phyloP scores from a whole-genome alignment of 106 monocot species.

The Dioscorea zingiberensis region DNA sequence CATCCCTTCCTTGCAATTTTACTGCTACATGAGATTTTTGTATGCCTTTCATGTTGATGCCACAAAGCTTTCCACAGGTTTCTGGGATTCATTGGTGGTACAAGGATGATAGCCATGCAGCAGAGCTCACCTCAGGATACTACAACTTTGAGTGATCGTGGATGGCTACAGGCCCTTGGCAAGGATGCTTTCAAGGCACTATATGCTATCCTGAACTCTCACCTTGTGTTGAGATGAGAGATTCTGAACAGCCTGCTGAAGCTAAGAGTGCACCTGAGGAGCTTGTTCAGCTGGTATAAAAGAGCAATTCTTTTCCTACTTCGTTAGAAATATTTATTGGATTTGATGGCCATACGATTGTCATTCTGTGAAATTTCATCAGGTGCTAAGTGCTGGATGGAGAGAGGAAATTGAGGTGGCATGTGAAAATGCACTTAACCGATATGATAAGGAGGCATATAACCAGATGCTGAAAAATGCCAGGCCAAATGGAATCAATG shows the following conservation, averaged over 20 bases:
- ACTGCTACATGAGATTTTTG: background rate
- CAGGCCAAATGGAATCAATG: slow-evolving; percentile 41
- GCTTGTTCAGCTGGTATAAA: slow-evolving; percentile 56
- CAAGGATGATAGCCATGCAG: slow-evolving; percentile 36
- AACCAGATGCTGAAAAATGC: slow-evolving; percentile 41
- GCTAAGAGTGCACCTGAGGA: slow-evolving; percentile 50
- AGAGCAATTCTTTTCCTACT: background rate
- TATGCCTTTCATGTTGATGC: background rate
- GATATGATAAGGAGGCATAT: slow-evolving; percentile 32
- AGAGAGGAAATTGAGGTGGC: slow-evolving; percentile 46
- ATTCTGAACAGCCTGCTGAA: slow-evolving; percentile 34
- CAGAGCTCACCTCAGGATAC: slow-evolving; percentile 62
- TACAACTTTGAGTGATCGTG: slow-evolving; percentile 35
- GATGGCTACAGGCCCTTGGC: slow-evolving; percentile 55
- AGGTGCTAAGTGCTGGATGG: slow-evolving; percentile 58
- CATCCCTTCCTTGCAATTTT: background rate
- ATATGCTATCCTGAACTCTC: slow-evolving; percentile 47
- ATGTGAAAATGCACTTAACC: slow-evolving; percentile 44
- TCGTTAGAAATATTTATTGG: background rate
- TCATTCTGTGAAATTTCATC: background rate
- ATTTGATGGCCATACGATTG: background rate
- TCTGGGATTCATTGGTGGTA: slow-evolving; percentile 76
- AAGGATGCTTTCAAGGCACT: slow-evolving; percentile 35
- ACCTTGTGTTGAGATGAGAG: slow-evolving; percentile 64
- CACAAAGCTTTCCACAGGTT: slow-evolving; percentile 17